Base-by-base conservation (phyloP, 441 rosid species). In the Flueggea neowawraea region DNA sequence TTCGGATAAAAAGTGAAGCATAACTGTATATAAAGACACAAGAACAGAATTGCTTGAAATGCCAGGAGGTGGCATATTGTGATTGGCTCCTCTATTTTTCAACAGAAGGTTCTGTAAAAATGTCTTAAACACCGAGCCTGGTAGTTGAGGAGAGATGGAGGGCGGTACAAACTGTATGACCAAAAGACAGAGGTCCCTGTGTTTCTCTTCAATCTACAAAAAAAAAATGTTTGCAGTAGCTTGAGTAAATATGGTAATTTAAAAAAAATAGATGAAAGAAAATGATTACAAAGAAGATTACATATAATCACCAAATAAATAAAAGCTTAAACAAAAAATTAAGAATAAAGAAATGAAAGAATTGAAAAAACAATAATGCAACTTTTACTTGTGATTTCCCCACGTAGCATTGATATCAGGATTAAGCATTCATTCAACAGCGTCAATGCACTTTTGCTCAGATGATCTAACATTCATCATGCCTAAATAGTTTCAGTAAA, bases 1-100 rank as follows among this genome's bases (percentile, higher is more conserved):
- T 85, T 95, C 99, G 10, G 99, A 95, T 70, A 95, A 61, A 78
- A 95, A 91, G 71, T 91, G 98, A 54, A 95, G 99, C 66, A 89
- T 76, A 54, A 88, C 93, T 1, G 98, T 75, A 68, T 86, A 91
- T 68, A 95, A 69, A 62, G 98, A 91, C 70, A 91, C 90, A 62
- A 95, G 91, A 82, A 88, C 87, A 44, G 99, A 90, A 74, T 88
- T 91, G 65, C 86, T 87, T 61, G 96, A 85, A 62, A 91, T 83
- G 75, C 97, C 97, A 57, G 89, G 84, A 65, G 95, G 95, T 63
- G 91, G 87, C 70, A 83, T 58, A 69, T 73, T 88, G 58, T 89
- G 89, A 75, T 89, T 95, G 65, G 93, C 90, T 58, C 98, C 99
- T 62, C 96, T 79, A 73, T 88, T 91, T 80, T 90, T 95, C 77